These are phyloP conservation scores for Heliosperma pusillum DNA, from an alignment of 148 eudicot genomes.

Conservation along the genomic window DNA sequence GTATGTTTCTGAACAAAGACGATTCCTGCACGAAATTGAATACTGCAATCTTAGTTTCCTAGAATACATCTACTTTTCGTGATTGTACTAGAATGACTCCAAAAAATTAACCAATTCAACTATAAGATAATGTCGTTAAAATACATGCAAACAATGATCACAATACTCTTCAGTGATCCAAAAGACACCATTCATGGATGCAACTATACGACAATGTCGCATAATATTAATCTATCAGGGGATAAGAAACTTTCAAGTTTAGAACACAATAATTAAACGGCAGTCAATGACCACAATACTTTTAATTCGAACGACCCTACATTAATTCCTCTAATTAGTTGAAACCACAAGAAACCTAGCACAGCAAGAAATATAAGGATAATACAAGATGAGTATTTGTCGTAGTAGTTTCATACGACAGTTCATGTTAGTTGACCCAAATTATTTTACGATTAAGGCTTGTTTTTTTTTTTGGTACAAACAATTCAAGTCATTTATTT, in stretches of 20 bases:
- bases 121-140: no score
- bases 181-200: no score
- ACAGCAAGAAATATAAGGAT: background rate
- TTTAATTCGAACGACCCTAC: background rate
- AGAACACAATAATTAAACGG: background rate
- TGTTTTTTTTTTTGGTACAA: no score
- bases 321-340: background rate
- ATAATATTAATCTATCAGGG: background rate
- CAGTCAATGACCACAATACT: background rate
- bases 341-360: background rate
- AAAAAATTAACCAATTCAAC: background rate
- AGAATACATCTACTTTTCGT: background rate
- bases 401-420: background rate
- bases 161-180: no score
- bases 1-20: slow-evolving; percentile 72
- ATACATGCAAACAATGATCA: no score
- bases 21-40: slow-evolving; percentile 61
- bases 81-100: background rate
- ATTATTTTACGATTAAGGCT: no score
- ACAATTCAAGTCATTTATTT: no score
- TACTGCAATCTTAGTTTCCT: background rate
- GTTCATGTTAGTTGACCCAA: slow-evolving; percentile 1
- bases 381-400: background rate
- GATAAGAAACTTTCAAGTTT: background rate
- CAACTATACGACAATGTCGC: background rate